phyloP scores from a whole-genome alignment of 805 yeast genomes.

The Candida orba region DNA sequence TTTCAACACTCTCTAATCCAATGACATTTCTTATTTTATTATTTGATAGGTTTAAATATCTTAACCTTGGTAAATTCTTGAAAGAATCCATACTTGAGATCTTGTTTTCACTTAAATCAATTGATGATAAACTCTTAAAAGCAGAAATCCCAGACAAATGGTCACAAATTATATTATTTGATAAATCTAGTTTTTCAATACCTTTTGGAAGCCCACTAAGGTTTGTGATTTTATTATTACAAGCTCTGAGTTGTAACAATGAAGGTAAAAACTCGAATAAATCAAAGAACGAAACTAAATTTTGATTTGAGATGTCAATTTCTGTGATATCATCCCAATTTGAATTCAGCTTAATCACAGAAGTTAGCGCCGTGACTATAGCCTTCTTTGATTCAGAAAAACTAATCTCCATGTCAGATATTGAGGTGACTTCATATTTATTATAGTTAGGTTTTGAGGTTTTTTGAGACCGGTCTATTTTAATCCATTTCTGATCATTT shows the following conservation, averaged over 20 bases:
- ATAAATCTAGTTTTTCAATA: slow-evolving; percentile 8
- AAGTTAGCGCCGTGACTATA: slow-evolving; percentile 36
- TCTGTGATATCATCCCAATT: slow-evolving; percentile 35
- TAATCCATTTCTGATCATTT: slow-evolving; percentile 14
- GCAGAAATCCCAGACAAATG: slow-evolving; percentile 14
- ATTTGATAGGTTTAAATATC: slow-evolving; percentile 21
- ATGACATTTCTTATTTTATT: slow-evolving; percentile 29
- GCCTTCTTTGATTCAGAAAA: slow-evolving; percentile 37
- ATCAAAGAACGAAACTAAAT: slow-evolving; percentile 32
- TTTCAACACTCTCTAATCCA: slow-evolving; percentile 22
- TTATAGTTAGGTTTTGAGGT: slow-evolving; percentile 32
- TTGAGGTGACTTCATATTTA: slow-evolving; percentile 8
- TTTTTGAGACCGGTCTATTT: slow-evolving; percentile 24
- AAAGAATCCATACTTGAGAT: slow-evolving; percentile 29
- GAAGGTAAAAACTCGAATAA: slow-evolving; percentile 36
- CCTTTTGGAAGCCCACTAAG: slow-evolving; percentile 19
- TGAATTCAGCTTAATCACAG: slow-evolving; percentile 26
- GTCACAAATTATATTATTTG: slow-evolving; percentile 16
- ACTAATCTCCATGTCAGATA: slow-evolving; percentile 27
- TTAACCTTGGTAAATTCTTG: slow-evolving; percentile 19
- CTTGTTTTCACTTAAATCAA: slow-evolving; percentile 34
- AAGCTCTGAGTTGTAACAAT: slow-evolving; percentile 10
- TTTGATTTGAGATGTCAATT: slow-evolving; percentile 28
- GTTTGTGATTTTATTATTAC: slow-evolving; percentile 14
- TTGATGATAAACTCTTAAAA: slow-evolving; percentile 19